These are phyloP conservation scores for Xylaria digitata DNA, from an alignment of 2,329 filamentous ascomycete species.

Conservation along the genomic window DNA sequence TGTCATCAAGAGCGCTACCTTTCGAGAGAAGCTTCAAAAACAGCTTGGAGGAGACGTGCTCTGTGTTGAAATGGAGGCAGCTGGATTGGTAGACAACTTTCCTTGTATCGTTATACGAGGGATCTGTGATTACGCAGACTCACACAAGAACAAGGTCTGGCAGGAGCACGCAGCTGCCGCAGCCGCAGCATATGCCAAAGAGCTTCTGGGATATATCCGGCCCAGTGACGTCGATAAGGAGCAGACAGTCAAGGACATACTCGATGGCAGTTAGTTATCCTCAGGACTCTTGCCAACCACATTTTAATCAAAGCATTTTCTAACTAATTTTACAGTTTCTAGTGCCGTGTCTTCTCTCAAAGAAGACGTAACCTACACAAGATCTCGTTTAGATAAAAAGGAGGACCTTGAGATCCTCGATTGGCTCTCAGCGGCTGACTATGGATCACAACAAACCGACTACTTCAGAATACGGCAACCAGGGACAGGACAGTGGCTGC, in stretches of 20 bases:
- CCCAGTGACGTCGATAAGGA: conserved; percentile 16
- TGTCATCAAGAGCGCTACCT: conserved; percentile 42
- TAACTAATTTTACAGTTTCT: conserved; percentile 8
- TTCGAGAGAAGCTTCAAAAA: conserved; percentile 38
- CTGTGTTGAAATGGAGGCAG: conserved; percentile 42
- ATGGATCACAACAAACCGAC: conserved; percentile 55
- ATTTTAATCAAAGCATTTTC: background rate
- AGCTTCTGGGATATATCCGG: conserved; percentile 21
- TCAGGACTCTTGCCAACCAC: background rate
- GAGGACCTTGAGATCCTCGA: conserved; percentile 40
- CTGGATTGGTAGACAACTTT: conserved; percentile 38
- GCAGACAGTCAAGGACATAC: conserved; percentile 12
- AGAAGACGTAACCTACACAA: conserved; percentile 7
- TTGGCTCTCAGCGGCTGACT: conserved; percentile 56
- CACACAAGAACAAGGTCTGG: conserved; percentile 46
- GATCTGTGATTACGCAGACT: conserved; percentile 47
- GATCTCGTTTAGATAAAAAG: conserved; percentile 1
- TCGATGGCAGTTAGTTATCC: conserved; percentile 7
- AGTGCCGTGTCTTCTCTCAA: background rate
- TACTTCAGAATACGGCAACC: conserved; percentile 51
- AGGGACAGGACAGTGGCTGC: conserved; percentile 50
- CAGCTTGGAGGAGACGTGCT: conserved; percentile 31
- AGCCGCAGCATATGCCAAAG: conserved; percentile 25
- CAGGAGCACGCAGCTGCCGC: conserved; percentile 21
- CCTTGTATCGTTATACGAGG: conserved; percentile 46